Evolutionary conservation across 2,329 filamentous ascomycete genomes (phyloP).

Genomic region (Grosmannia clavigera): DNA sequence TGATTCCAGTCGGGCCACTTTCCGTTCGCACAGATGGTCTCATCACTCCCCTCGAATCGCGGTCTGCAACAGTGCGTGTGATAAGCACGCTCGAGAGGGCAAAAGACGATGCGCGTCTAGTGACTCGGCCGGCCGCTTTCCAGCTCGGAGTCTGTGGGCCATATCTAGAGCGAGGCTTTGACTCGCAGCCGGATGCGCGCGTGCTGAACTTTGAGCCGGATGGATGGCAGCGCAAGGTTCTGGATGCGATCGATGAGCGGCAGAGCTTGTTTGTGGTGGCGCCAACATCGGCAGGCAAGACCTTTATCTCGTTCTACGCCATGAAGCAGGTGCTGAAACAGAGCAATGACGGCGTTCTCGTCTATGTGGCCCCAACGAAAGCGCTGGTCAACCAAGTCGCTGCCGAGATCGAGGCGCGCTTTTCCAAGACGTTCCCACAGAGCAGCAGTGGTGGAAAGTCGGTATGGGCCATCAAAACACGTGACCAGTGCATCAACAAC

Average conservation of each 20-base stretch:
- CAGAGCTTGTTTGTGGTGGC: constrained; percentile 64
- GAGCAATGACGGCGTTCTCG: constrained; percentile 56
- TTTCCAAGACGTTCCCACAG: constrained; percentile 52
- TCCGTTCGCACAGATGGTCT: no score
- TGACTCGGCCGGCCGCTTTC: constrained; percentile 31
- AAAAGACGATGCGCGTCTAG: no score
- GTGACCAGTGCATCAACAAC: constrained; percentile 65
- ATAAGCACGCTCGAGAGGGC: no score
- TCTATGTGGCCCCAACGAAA: constrained; percentile 74
- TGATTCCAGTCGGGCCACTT: no score
- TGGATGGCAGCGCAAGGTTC: constrained; percentile 61
- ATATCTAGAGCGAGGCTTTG: constrained; percentile 63
- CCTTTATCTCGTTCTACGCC: constrained; percentile 74
- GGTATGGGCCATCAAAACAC: constrained; percentile 68
- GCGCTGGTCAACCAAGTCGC: constrained; percentile 76
- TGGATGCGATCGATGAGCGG: constrained; percentile 59
- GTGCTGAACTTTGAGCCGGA: constrained; percentile 57
- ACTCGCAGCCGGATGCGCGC: constrained; percentile 53
- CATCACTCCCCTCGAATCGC: no score
- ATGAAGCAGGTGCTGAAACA: constrained; percentile 64
- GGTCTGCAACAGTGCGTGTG: no score
- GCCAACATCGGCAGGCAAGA: constrained; percentile 69
- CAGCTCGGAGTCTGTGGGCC: constrained; percentile 58
- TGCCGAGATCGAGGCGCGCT: constrained; percentile 63
- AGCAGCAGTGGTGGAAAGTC: constrained; percentile 32